Base-by-base conservation (phyloP, 306 rosid species). In the Begonia loranthoides region DNA sequence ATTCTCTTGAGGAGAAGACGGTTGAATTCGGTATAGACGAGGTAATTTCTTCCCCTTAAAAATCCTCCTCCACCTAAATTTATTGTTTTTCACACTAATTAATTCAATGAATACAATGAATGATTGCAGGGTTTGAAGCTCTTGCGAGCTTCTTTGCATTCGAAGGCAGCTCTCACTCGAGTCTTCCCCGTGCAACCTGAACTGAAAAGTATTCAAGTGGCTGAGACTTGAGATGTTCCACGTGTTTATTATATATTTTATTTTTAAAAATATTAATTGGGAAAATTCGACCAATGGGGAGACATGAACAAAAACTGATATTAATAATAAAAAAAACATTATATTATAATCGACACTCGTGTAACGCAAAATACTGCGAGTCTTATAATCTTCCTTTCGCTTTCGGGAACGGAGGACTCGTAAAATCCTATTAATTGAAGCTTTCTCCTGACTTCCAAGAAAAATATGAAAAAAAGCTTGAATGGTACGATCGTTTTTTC, bases 21-120 rank as follows among this genome's bases (percentile, higher is more conserved):
- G 47, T 43, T 6, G 45, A 60, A 3, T 17, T 78, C n/a, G 77
- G 60, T 0, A 55, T 64, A 57, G 43, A 12, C 1, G 60, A 73
- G 77, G 75, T 66, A 48, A 9, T 15, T 12, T 5, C 17, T 13
- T 1, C 10, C 10, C 15, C 13, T 54, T 15, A 10, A n/a, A n/a
- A n/a, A n/a, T n/a, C n/a, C n/a, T n/a, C n/a, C n/a, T n/a, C n/a
- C n/a, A n/a, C n/a, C n/a, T n/a, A n/a, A n/a, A n/a, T n/a, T n/a
- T 28, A 6, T 15, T 9, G 22, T 13, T 24, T 13, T 44, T 45
- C 0, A n/a, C 5, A 7, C 3, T 0, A 3, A 5, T 28, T 28
- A 28, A 28, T 28, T 7, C 8, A 7, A 28, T 28, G 4, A 28
- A 28, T 28, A 28, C 5, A 28, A 28, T 0, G 36, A 28, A 28